Conservation (phyloP, 192 early-diverging fungal genomes). For the Coemansia brasiliensis region DNA sequence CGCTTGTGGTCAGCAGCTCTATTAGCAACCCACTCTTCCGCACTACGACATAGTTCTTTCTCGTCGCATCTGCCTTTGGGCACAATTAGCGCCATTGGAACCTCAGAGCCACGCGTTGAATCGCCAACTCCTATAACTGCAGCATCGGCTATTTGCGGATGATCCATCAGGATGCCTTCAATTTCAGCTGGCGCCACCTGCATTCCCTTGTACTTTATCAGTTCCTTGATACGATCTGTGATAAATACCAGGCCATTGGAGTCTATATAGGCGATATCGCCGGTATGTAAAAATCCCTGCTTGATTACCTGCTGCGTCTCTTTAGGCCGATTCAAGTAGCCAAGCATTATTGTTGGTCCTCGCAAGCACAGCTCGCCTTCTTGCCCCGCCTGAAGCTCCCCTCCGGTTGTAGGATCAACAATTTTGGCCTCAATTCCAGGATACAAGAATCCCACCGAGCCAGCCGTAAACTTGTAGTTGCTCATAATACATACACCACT, state of each 20-base stretch:
- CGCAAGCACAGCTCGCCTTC: slow-evolving; percentile 82
- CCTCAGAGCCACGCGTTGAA: slow-evolving; percentile 60
- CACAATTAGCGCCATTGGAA: slow-evolving; percentile 78
- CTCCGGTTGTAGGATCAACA: slow-evolving; percentile 61
- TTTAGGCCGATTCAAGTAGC: slow-evolving; percentile 77
- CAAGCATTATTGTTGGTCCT: slow-evolving; percentile 83
- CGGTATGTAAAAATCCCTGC: slow-evolving; percentile 82
- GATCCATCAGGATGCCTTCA: slow-evolving; percentile 68
- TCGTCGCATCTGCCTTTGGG: background rate
- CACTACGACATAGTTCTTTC: background rate
- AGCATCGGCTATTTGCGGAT: slow-evolving; percentile 65
- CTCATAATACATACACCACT: slow-evolving; percentile 20
- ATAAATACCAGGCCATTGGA: slow-evolving; percentile 59
- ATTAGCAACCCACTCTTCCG: slow-evolving; percentile 18
- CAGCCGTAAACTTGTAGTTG: slow-evolving; percentile 42
- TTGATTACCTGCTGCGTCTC: slow-evolving; percentile 65
- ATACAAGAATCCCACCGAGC: slow-evolving; percentile 67
- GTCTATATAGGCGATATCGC: slow-evolving; percentile 74
- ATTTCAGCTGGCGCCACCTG: slow-evolving; percentile 85
- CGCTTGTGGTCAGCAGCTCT: slow-evolving; percentile 41
- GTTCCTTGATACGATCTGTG: slow-evolving; percentile 78
- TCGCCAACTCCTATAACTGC: slow-evolving; percentile 69
- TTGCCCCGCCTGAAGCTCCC: slow-evolving; percentile 27
- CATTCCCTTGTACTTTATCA: slow-evolving; percentile 90
- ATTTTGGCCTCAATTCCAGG: slow-evolving; percentile 73